Evolutionary conservation across 2,329 filamentous ascomycete species (phyloP).

Genomic region (Phoma sp.): DNA sequence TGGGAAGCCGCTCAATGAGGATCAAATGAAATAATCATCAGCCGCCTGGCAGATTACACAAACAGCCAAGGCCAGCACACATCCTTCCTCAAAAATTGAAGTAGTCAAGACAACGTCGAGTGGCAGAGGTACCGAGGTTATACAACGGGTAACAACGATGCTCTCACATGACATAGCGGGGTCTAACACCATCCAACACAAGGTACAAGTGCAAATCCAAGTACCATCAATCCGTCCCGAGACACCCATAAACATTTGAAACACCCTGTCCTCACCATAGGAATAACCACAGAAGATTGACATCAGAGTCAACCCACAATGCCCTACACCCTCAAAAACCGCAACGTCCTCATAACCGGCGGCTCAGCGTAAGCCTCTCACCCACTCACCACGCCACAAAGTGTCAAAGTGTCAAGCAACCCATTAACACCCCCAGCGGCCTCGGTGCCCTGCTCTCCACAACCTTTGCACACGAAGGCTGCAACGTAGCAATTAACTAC

Average conservation of each 20-base stretch:
- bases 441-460: constrained; percentile 72
- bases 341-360: constrained; percentile 70
- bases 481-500: constrained; percentile 78
- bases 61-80: no score
- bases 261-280: not conserved
- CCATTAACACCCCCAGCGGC: constrained; percentile 57
- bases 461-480: constrained; percentile 71
- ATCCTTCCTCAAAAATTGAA: no score
- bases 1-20: no score
- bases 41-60: no score
- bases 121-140: not conserved
- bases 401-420: not conserved
- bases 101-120: no score
- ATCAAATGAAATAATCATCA: no score
- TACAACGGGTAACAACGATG: not conserved
- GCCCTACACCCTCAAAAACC: constrained; percentile 67
- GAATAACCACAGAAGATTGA: not conserved
- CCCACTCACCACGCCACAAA: constrained; percentile 1
- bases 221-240: no score
- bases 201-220: no score
- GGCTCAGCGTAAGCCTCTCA: constrained; percentile 61
- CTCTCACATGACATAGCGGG: not conserved
- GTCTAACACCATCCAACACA: not conserved
- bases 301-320: constrained; percentile 48
- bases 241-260: not conserved